Evolutionary conservation across 805 yeast species (phyloP), one percentile per base, ranked within the genome.

Genomic region (Ogataea degrootiae): DNA sequence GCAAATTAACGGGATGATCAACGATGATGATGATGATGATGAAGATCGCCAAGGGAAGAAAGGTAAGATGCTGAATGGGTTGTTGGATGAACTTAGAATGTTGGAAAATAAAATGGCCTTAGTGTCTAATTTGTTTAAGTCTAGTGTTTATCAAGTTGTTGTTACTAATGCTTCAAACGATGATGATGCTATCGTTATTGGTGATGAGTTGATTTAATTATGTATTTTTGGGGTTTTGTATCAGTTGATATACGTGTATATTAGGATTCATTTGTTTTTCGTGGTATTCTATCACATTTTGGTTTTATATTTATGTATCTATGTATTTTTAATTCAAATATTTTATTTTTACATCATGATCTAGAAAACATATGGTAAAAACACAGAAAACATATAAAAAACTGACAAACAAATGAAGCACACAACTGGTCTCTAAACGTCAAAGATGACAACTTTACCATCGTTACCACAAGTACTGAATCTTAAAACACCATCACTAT

Each of bases 401-500:
- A 26, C 12, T 26, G 11, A 1, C 31, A 11, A 4, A 26, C 12
- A 26, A 26, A 26, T 1, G 11, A 9, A 9, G 11, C 31, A 26
- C 11, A 11, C 12, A 26, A 26, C 3, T 26, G 1, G 31, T 5
- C 31, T 6, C 45, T 46, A 55, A 45, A 76, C 74, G 44, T 72
- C 71, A 65, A 87, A 92, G 43, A 92, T 74, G 38, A 91, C 98
- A 44, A 92, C 79, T 63, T 85, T 86, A 46, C 99, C 98, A 63
- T 94, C 99, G 49, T 87, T 80, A 48, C 97, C 97, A 49, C 89
- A 82, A 15, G 90, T 73, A 12, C 88, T 81, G 52, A 83, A 73
- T 67, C 79, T 75, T 40, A 82, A 70, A 34, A 86, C 79, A 37
- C 80, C 80, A 26, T 69, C 67, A 7, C 71, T 56, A 34, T 69